phyloP scores from a whole-genome alignment of 2,329 filamentous ascomycete genomes.

The Emmonsiellopsis sp. region DNA sequence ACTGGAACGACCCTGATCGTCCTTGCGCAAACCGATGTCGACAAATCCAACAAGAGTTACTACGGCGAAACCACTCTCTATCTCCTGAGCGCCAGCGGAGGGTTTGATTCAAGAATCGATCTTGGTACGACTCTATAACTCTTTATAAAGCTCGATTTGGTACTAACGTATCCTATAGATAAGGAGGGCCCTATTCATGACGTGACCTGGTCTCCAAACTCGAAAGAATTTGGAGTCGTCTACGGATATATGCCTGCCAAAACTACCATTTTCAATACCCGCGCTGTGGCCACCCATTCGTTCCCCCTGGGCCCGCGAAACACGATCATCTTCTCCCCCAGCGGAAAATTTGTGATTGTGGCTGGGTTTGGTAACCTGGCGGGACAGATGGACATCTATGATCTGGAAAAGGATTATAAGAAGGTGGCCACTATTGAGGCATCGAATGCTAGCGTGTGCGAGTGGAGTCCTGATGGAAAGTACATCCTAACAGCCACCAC shows the following conservation, averaged over 20 bases:
- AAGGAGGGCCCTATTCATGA: constrained; percentile 98
- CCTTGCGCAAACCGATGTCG: constrained; percentile 92
- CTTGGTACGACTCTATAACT: constrained; percentile 43
- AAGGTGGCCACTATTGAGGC: constrained; percentile 93
- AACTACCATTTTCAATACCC: constrained; percentile 93
- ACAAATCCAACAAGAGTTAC: constrained; percentile 98
- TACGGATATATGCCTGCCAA: constrained; percentile 99
- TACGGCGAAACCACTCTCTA: constrained; percentile 98
- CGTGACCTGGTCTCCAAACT: constrained; percentile 96
- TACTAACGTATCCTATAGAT: constrained; percentile 43
- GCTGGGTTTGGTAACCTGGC: constrained; percentile 96
- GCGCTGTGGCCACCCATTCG: constrained; percentile 70
- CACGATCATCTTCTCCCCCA: constrained; percentile 89
- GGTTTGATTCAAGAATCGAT: constrained; percentile 83
- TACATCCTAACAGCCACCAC: constrained; percentile 98
- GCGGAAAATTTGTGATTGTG: constrained; percentile 83
- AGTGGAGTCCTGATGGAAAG: constrained; percentile 93
- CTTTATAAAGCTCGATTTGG: neutral
- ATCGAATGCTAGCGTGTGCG: constrained; percentile 89
- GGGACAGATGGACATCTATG: constrained; percentile 95
- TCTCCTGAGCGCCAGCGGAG: constrained; percentile 80
- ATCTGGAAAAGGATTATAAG: constrained; percentile 84
- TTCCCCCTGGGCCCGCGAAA: constrained; percentile 87
- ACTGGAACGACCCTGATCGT: constrained; percentile 86
- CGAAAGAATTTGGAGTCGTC: constrained; percentile 93